Evolutionary conservation across 2,329 filamentous ascomycete species (phyloP).

Genomic region (Parastagonospora nodorum): DNA sequence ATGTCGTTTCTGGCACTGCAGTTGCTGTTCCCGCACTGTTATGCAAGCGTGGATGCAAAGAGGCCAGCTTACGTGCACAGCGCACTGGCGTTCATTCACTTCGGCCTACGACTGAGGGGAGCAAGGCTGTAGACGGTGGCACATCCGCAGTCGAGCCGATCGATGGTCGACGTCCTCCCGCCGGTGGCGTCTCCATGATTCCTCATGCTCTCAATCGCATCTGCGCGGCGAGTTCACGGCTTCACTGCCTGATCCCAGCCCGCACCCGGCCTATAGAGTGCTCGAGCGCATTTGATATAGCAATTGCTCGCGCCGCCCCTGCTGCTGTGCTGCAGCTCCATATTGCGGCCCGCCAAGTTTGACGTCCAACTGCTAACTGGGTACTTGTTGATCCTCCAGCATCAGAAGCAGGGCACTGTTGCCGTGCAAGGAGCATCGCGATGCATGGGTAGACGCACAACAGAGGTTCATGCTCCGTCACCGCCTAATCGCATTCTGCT

Average conservation of each 20-base stretch:
- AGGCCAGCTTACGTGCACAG: neutral
- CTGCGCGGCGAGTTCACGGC: slow-evolving; percentile 4
- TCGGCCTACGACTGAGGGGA: slow-evolving; percentile 2
- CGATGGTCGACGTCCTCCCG: slow-evolving; percentile 8
- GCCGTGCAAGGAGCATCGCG: slow-evolving; percentile 21
- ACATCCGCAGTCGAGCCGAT: slow-evolving; percentile 24
- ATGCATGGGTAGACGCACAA: slow-evolving; percentile 32
- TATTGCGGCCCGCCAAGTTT: slow-evolving; percentile 9
- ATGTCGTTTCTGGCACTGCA: neutral
- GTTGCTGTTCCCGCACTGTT: slow-evolving; percentile 3
- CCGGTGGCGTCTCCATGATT: slow-evolving; percentile 5
- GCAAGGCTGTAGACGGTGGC: slow-evolving; percentile 12
- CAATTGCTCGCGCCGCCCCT: slow-evolving; percentile 6
- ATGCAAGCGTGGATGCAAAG: neutral
- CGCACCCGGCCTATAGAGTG: slow-evolving; percentile 10
- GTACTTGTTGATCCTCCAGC: slow-evolving; percentile 10
- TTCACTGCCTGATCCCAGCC: slow-evolving; percentile 15
- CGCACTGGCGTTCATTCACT: slow-evolving; percentile 1
- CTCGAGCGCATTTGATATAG: slow-evolving; percentile 19
- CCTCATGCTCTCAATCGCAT: no score
- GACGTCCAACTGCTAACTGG: slow-evolving; percentile 5
- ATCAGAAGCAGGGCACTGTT: slow-evolving; percentile 16
- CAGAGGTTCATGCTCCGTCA: slow-evolving; percentile 25
- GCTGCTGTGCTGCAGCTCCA: slow-evolving; percentile 14
- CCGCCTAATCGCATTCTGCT: slow-evolving; percentile 5